phyloP scores from a whole-genome alignment of 148 eudicot species.

The Rhododendron kiyosumense region DNA sequence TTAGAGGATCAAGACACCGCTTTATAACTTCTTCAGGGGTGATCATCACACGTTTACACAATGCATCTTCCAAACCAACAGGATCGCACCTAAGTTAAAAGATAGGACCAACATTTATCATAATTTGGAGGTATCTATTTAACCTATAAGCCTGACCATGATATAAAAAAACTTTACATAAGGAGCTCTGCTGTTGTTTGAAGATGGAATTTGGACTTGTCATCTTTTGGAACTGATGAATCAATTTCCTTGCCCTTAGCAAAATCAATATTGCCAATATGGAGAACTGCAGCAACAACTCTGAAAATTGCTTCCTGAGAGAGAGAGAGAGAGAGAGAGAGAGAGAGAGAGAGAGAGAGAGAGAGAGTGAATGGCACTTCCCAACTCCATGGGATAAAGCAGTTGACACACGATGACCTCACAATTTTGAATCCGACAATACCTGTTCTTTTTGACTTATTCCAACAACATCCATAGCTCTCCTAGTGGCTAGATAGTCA shows the following conservation, averaged over 20 bases:
- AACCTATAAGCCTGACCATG: neutral
- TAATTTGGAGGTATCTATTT: neutral
- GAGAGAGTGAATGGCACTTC: constrained; percentile 3
- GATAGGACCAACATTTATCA: constrained; percentile 17
- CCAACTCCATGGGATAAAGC: neutral
- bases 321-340: constrained; percentile 15
- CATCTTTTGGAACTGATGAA: constrained; percentile 89
- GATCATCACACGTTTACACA: constrained; percentile 94
- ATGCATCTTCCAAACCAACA: constrained; percentile 84
- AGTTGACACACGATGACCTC: neutral
- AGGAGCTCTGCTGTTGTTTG: constrained; percentile 85
- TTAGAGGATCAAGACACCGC: constrained; percentile 90
- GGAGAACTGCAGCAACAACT: constrained; percentile 96
- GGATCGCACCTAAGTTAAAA: constrained; percentile 68
- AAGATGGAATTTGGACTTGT: constrained; percentile 85
- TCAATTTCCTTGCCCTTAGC: constrained; percentile 88
- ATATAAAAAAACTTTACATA: constrained; percentile 41
- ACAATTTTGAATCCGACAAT: neutral
- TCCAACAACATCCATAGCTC: constrained; percentile 99
- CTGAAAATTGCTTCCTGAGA: constrained; percentile 96
- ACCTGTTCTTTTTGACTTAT: constrained; percentile 85
- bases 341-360: neutral
- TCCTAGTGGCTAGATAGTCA: constrained; percentile 91
- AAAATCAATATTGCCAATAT: constrained; percentile 92
- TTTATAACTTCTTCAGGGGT: constrained; percentile 99